A percentile compares a stretch with the other conserved stretches of the same genome.
These are phyloP conservation scores for Suillus sp. DNA, from an alignment of 768 basidiomycete species.

Conservation along the genomic window DNA sequence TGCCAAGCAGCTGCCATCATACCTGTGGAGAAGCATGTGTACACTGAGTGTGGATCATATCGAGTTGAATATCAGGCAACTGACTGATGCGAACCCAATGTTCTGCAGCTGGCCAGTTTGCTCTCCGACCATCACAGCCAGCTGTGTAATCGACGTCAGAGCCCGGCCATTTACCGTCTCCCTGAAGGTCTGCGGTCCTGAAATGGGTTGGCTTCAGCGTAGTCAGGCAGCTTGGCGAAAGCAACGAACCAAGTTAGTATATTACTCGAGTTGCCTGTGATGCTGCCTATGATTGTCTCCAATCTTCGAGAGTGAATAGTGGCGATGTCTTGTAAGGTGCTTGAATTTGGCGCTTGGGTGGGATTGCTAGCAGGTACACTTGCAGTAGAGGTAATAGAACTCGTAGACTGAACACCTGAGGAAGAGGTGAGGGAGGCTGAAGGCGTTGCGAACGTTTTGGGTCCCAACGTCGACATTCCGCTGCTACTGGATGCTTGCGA, in stretches of 20 bases:
- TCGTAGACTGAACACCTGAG: slow-evolving; percentile 1
- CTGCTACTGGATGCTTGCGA: not conserved
- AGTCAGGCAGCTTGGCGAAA: not conserved
- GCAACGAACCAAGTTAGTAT: slow-evolving; percentile 28
- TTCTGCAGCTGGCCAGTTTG: slow-evolving; percentile 68
- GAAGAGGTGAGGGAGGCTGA: not conserved
- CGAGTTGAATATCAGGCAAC: slow-evolving; percentile 16
- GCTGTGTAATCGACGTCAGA: slow-evolving; percentile 59
- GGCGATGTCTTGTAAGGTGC: slow-evolving; percentile 34
- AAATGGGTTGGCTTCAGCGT: not conserved
- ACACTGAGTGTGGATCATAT: slow-evolving; percentile 1
- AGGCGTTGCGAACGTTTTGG: not conserved
- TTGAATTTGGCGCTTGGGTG: slow-evolving; percentile 17
- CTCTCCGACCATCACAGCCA: slow-evolving; percentile 61
- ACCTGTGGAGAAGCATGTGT: slow-evolving; percentile 32
- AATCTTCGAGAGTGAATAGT: slow-evolving; percentile 42
- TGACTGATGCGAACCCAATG: slow-evolving; percentile 60
- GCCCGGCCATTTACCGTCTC: slow-evolving; percentile 57
- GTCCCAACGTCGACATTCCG: not conserved
- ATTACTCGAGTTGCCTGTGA: slow-evolving; percentile 31
- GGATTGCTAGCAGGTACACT: not conserved
- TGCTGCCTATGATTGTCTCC: slow-evolving; percentile 42
- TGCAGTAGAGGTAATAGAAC: not conserved
- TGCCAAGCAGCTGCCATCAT: slow-evolving; percentile 60
- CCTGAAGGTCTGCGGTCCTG: slow-evolving; percentile 52